Conservation (phyloP, 2,329 filamentous ascomycete species). For the Tolypocladium pustulatum region DNA sequence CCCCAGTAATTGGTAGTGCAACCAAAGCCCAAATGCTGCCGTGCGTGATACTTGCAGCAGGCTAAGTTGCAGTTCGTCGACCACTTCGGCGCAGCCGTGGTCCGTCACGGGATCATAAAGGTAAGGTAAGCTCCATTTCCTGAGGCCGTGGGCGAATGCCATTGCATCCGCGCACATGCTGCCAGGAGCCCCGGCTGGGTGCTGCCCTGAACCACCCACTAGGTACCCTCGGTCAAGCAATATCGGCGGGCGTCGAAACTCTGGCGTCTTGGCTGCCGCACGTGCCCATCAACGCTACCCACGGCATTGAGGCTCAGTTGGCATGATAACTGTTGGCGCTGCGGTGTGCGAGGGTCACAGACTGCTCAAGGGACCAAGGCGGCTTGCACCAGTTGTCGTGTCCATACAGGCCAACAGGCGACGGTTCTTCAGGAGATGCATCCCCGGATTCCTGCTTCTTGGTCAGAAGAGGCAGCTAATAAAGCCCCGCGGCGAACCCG, state of each 20-base stretch:
- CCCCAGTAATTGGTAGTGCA: not conserved
- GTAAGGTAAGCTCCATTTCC: not conserved
- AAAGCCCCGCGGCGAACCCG: not conserved
- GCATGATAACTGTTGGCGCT: not conserved
- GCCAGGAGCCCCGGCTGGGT: not conserved
- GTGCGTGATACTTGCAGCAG: not conserved
- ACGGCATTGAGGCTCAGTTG: not conserved
- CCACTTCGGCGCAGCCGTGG: not conserved
- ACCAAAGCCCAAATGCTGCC: not conserved
- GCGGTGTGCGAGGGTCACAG: not conserved
- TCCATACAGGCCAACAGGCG: not conserved
- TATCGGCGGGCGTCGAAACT: not conserved
- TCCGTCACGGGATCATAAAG: not conserved
- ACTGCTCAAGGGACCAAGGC: not conserved
- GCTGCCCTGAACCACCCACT: too few species aligned
- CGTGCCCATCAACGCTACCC: too few species aligned
- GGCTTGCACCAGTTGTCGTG: not conserved
- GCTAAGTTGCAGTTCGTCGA: not conserved
- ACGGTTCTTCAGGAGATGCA: not conserved
- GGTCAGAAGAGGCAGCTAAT: not conserved
- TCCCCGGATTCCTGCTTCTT: not conserved
- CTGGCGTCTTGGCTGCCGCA: not conserved
- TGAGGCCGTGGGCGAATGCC: not conserved
- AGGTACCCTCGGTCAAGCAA: too few species aligned
- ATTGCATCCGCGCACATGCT: not conserved